Evolutionary conservation across 371 early-diverging fungal genomes (phyloP), one percentile per base, ranked within the genome.

Genomic region (Lichtheimia ornata): DNA sequence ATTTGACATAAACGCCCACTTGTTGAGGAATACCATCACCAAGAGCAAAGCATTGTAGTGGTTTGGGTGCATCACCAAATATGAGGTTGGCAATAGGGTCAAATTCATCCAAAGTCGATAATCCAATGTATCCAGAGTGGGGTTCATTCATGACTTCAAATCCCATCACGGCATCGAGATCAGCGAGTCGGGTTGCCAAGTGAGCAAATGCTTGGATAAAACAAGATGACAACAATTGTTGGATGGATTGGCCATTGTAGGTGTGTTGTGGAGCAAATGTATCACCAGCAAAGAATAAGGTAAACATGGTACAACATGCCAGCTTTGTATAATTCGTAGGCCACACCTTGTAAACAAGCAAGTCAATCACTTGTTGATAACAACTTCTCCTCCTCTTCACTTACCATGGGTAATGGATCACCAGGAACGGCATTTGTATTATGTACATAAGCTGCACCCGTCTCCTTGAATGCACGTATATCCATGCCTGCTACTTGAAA

Each of bases 101-200:
- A 55, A 86, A 92, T 18, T 61, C 59, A 18, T 81, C 67, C 2
- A 92, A 58, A 15, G 71, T 73, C 2, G 74, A 57, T 5, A 92
- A 60, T 0, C 92, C 94, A 66, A 93, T 86, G 43, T 89, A 92
- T 5, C 94, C 94, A 42, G 81, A 81, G 63, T 88, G 89, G 7
- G 94, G 94, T 59, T 94, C 94, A 53, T 94, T 94, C 81, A 94
- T 84, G 24, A 89, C 86, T 59, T 93, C 93, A 62, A 88, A 90
- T 6, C 90, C 93, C 17, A 89, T 59, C 5, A 92, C 84, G 2
- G 90, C 84, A 15, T 84, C 81, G 12, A 90, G 63, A 57, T 86
- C 79, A 45, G 59, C 63, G 13, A 93, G 59, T 7, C 93, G 86
- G 59, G 64, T 58, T 4, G 85, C 87, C 17, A 88, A 61, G 58